Base-by-base conservation (phyloP, 2,329 filamentous ascomycete genomes). In the Phyllosticta paracitricarpa region DNA sequence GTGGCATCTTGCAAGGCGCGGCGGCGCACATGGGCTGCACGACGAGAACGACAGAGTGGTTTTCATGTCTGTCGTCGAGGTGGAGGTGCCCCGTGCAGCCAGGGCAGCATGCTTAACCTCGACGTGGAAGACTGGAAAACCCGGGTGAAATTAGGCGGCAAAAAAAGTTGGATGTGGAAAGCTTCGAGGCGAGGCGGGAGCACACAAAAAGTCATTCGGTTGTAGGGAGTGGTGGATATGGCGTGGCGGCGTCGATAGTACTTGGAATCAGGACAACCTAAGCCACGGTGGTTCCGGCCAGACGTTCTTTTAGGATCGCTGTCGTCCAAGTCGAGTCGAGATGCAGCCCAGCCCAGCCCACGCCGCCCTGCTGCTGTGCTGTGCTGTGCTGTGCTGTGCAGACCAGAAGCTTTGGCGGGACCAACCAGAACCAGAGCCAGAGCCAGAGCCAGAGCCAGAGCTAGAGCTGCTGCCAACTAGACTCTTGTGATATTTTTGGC, bases 21-120 rank as follows among this genome's bases (percentile, higher is more conserved):
- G n/a, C 35, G 24, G 51, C 48, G 33, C 51, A 55, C 53, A 17
- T 55, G 60, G 60, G 60, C 59, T 61, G 59, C 59, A 61, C 19
- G 59, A 61, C 59, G 59, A 61, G 59, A 57, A 57, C 59, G 48
- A n/a, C 6, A 17, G 6, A 7, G 40, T 6, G 5, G 12, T 6
- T n/a, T 48, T 48, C 14, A 48, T 48, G 40, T 17, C n/a, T 5
- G 7, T 48, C 17, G 33, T 40, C 10, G 33, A 12, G 33, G 33
- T 40, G 33, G 4, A 12, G 33, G 33, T 40, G 33, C 33, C 33
- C 12, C 40, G 40, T 48, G 40, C 40, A n/a, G 40, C 2, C 14
- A 17, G 40, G 5, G 12, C 40, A 48, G 40, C 40, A 48, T 48
- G 40, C 40, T 48, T 48, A 48, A 48, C 14, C 2, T 48, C 40